These are phyloP conservation scores for Penicillium sp. DNA, from an alignment of 2,329 filamentous ascomycete genomes.

Conservation along the genomic window DNA sequence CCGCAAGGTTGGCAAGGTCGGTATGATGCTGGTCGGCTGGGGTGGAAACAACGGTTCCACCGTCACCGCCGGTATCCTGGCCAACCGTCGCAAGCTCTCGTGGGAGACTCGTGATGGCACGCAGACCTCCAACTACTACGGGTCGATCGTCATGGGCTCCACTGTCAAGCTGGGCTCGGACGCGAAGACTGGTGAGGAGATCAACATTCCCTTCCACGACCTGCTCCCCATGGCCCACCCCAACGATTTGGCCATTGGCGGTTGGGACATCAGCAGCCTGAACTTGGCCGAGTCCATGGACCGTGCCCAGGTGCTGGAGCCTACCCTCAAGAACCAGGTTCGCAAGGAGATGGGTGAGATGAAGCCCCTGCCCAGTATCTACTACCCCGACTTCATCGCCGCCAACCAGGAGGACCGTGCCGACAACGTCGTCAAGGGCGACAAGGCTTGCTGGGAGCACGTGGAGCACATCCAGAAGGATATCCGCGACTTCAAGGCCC, in stretches of 20 bases:
- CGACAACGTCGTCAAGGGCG: constrained; percentile 82
- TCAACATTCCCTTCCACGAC: constrained; percentile 95
- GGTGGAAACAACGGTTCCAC: constrained; percentile 98
- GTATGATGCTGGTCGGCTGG: constrained; percentile 96
- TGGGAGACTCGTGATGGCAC: constrained; percentile 95
- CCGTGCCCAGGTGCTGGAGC: constrained; percentile 90
- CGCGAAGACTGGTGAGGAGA: constrained; percentile 76
- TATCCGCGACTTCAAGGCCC: constrained; percentile 88
- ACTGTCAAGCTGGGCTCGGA: constrained; percentile 96
- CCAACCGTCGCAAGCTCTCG: constrained; percentile 79
- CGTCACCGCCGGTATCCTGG: constrained; percentile 94
- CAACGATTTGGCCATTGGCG: constrained; percentile 90
- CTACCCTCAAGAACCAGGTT: constrained; percentile 85
- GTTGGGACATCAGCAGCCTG: constrained; percentile 95
- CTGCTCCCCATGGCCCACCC: constrained; percentile 96
- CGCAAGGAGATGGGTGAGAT: constrained; percentile 90
- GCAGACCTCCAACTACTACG: constrained; percentile 92
- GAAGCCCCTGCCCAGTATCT: constrained; percentile 89
- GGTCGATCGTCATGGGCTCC: constrained; percentile 94
- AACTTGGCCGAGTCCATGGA: constrained; percentile 93
- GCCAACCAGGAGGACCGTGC: constrained; percentile 97
- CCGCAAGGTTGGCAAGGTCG: constrained; percentile 87
- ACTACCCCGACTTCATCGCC: constrained; percentile 99
- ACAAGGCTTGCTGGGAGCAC: constrained; percentile 81
- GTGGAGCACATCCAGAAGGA: constrained; percentile 92